Base-by-base conservation (phyloP, 352 stramenopile species). In the Phytophthora idaei region DNA sequence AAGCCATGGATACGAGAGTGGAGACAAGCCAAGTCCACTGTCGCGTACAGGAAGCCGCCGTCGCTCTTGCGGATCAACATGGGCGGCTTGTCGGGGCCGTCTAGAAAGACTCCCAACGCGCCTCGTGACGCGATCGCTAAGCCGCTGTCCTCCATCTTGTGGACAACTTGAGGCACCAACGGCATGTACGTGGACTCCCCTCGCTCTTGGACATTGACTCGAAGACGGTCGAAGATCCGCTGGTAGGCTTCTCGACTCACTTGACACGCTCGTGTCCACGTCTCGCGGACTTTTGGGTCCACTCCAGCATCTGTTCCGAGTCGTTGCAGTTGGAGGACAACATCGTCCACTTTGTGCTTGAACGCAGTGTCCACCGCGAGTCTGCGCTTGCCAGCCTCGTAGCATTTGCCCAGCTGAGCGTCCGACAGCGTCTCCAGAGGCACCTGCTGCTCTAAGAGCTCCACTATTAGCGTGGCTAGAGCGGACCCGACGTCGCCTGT, bases 51-150 rank as follows among this genome's bases (percentile, higher is more conserved):
- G 59, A 85, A 95, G 0, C 85, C 85, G 12, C 88, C 85, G 57
- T 95, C 88, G 32, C 87, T 67, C 67, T 94, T 95, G 41, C 85
- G 83, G 36, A 95, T 77, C n/a, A 95, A 61, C 83, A 95, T 93
- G 0, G 88, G 85, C 12, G 85, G 77, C 29, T 92, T 92, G 50
- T 92, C 75, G 0, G 62, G 74, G 0, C 85, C 85, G 36, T 93
- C 81, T 8, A 93, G 69, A 53, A 95, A 95, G 29, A 93, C 78
- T 1, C 85, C 89, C 5, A 93, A 57, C 21, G 87, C 87, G 14
- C 85, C 87, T 29, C 80, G 82, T 1, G 85, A 92, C 41, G 76
- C 57, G 2, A 88, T 74, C 0, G 81, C 81, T 6, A 93, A 48
- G 0, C 86, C 83, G 15, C 51, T 69, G 3, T 71, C 48, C 61